Evolutionary conservation across 1,139 yeast genomes (phyloP).

Genomic region (Lodderomyces metapsilosis): DNA sequence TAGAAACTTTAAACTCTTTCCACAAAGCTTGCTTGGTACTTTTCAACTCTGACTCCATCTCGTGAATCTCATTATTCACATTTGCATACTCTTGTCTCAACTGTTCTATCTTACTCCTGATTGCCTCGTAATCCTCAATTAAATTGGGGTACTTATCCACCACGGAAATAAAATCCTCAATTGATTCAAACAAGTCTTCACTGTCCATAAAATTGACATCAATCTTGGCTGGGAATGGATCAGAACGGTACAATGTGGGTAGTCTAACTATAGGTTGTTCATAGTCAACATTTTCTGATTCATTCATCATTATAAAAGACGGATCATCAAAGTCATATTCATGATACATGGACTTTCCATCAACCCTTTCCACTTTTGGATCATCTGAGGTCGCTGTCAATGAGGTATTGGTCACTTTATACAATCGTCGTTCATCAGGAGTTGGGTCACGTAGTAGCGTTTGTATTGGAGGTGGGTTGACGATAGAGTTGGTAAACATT

Average conservation of each 20-base stretch:
- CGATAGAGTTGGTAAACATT: slow-evolving; percentile 63
- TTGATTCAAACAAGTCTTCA: slow-evolving; percentile 19
- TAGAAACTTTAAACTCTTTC: not conserved
- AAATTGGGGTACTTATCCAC: slow-evolving; percentile 30
- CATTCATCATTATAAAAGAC: slow-evolving; percentile 7
- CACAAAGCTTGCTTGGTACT: not conserved
- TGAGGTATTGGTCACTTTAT: slow-evolving; percentile 23
- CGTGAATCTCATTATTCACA: slow-evolving; percentile 25
- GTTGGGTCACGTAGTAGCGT: slow-evolving; percentile 62
- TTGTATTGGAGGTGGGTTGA: slow-evolving; percentile 55
- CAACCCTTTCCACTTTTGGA: slow-evolving; percentile 26
- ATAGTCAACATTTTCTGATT: slow-evolving; percentile 5
- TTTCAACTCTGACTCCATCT: slow-evolving; percentile 25
- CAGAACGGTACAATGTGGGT: slow-evolving; percentile 8
- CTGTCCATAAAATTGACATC: not conserved
- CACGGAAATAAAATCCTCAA: slow-evolving; percentile 20
- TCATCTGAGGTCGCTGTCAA: not conserved
- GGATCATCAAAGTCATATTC: slow-evolving; percentile 17
- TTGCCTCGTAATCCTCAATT: slow-evolving; percentile 23
- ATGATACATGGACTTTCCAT: slow-evolving; percentile 32
- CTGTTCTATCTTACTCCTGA: slow-evolving; percentile 20
- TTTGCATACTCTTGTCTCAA: slow-evolving; percentile 23
- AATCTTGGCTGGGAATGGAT: not conserved
- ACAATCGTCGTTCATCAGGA: slow-evolving; percentile 50
- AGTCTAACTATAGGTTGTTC: slow-evolving; percentile 25